Conservation (phyloP, 1,284 basidiomycete genomes). For the Phaffia rhodozyma region DNA sequence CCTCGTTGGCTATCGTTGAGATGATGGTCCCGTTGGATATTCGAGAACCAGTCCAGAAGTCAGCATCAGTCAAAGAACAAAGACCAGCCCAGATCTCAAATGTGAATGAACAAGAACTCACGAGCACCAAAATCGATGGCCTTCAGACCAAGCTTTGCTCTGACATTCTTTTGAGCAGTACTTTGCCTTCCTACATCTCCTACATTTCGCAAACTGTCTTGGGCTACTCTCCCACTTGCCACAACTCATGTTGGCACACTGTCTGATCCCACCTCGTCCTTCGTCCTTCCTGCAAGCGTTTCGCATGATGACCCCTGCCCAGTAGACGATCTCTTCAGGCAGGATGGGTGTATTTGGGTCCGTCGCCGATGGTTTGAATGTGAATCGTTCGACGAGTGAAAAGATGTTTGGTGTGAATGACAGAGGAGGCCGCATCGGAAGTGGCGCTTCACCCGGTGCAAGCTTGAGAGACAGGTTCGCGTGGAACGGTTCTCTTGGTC, state of each 20-base stretch:
- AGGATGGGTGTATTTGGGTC: constrained; percentile 62
- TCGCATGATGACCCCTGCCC: constrained; percentile 98
- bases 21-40: no score
- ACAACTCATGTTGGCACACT: constrained; percentile 97
- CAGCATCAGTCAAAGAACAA: neutral
- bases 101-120: neutral
- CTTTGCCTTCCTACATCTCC: constrained; percentile 92
- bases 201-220: constrained; percentile 92
- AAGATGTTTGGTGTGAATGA: constrained; percentile 67
- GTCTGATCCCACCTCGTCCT: constrained; percentile 76
- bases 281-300: constrained; percentile 98
- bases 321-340: constrained; percentile 90
- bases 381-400: constrained; percentile 90
- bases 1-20: constrained; percentile 13
- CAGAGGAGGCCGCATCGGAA: constrained; percentile 31
- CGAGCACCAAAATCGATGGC: constrained; percentile 54
- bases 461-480: constrained; percentile 32
- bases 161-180: constrained; percentile 98
- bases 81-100: neutral
- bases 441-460: constrained; percentile 23
- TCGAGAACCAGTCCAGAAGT: neutral
- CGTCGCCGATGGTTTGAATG: constrained; percentile 73
- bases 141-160: constrained; percentile 91
- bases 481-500: constrained; percentile 46
- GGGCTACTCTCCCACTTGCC: constrained; percentile 89